phyloP scores from a whole-genome alignment of 495 filamentous ascomycete species.

The Talaromyces nanjingensis region DNA sequence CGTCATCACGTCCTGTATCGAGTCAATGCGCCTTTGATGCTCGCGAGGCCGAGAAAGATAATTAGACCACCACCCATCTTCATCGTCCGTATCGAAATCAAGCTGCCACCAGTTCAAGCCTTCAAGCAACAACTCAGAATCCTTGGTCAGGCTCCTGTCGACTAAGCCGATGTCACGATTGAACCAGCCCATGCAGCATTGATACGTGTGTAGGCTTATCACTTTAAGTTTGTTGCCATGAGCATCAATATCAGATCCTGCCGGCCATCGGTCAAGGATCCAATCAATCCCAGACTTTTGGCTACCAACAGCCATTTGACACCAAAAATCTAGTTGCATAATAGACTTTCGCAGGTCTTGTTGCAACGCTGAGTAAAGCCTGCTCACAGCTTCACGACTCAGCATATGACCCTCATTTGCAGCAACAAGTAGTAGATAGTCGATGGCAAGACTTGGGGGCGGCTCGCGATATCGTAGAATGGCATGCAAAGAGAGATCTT shows the following conservation, averaged over 20 bases:
- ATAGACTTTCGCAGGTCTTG: conserved; percentile 74
- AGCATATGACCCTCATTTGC: conserved; percentile 89
- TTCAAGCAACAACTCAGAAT: conserved; percentile 27
- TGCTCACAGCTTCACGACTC: conserved; percentile 53
- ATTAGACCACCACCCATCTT: neutral
- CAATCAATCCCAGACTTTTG: conserved; percentile 81
- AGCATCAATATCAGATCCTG: conserved; percentile 57
- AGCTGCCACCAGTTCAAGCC: conserved; percentile 33
- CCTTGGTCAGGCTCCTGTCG: conserved; percentile 14
- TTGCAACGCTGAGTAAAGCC: conserved; percentile 59
- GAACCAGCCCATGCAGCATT: conserved; percentile 69
- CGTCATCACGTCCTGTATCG: conserved; percentile 20
- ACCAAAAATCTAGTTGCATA: conserved; percentile 92
- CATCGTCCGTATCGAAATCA: conserved; percentile 13
- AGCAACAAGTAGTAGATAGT: conserved; percentile 76
- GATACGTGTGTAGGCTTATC: conserved; percentile 75
- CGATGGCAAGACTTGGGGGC: conserved; percentile 59
- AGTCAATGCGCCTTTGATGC: conserved; percentile 21
- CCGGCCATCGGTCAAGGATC: conserved; percentile 71
- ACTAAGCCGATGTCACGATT: conserved; percentile 45
- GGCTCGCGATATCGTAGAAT: conserved; percentile 76
- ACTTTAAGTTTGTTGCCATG: conserved; percentile 64
- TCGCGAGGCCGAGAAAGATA: neutral
- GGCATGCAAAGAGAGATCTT: conserved; percentile 67
- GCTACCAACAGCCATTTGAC: conserved; percentile 92